These are phyloP conservation scores for Ascochyta fabae DNA, from an alignment of 2,329 filamentous ascomycete species.

Conservation along the genomic window DNA sequence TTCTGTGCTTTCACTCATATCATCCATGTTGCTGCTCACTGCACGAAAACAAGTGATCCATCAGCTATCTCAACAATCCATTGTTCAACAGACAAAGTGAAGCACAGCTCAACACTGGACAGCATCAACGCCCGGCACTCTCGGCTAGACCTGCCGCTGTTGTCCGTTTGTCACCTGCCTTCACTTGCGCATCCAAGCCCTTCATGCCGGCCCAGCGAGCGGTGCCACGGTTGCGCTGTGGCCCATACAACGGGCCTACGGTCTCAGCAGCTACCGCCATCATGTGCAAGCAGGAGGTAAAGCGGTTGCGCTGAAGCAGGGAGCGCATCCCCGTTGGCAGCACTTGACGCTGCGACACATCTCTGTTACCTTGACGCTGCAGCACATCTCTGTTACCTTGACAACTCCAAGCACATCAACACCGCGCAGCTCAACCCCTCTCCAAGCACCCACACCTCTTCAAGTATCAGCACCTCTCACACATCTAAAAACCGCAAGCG, in stretches of 20 bases:
- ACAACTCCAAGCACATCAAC: not conserved
- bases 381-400: not conserved
- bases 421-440: no score
- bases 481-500: not conserved
- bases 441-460: no score
- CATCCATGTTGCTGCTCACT: no score
- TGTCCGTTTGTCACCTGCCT: not conserved
- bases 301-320: not conserved
- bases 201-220: not conserved
- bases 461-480: not conserved
- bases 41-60: no score
- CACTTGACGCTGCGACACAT: not conserved
- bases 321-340: not conserved
- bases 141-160: not conserved
- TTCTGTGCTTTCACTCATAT: no score
- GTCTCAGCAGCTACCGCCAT: constrained; percentile 10
- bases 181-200: constrained; percentile 1
- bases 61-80: no score
- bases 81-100: no score
- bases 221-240: constrained; percentile 5
- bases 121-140: no score
- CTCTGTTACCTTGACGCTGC: not conserved
- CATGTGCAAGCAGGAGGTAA: not conserved
- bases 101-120: no score
- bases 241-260: constrained; percentile 18